Base-by-base conservation (phyloP, 2,329 filamentous ascomycete genomes). In the Nannizziopsis arthrosporioides region DNA sequence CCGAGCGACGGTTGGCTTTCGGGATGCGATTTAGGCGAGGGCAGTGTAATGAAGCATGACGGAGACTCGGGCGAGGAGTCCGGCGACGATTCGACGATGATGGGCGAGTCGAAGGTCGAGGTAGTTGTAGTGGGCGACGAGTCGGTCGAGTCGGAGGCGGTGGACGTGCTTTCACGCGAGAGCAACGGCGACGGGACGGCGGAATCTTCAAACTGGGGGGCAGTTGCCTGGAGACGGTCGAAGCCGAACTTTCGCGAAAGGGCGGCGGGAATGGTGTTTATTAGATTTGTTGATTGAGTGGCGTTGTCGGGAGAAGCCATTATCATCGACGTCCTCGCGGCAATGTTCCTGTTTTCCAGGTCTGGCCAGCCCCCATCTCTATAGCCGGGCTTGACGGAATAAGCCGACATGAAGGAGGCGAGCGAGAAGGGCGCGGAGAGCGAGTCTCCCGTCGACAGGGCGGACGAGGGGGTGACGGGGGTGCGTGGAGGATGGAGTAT, bases 91-190 rank as follows among this genome's bases (percentile, higher is more conserved):
- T 96, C 90, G 27, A 89, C 89, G 42, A 92, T 75, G 27, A 87
- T 85, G 7, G 87, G 90, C 4, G 89, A 93, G 68, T 94, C 90
- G 54, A 90, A 86, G 15, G 87, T 94, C 5, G 88, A 94, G 43
- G 92, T 78, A 1, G 90, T 94, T 2, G 89, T 95, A 6, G 90
- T 96, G 1, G 92, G 92, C 7, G 90, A 96, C 17, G 90, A 94
- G 60, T 94, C 89, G 37, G 85, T 85, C 1, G 92, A 96, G 54
- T 85, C 86, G 12, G 84, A 85, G n/a, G 61, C 61, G 45, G 64
- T 60, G 9, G 68, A 70, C 35, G 70, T 57, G 55, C 67, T 71
- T 54, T 64, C 61, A 27, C 68, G 68, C 44, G 68, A 66, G n/a
- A 64, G 56, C 37, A 65, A 63, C 35, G 56, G 61, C 18, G 53